Conservation (phyloP, 257 asterid genomes). For the Solanum dulcamara region DNA sequence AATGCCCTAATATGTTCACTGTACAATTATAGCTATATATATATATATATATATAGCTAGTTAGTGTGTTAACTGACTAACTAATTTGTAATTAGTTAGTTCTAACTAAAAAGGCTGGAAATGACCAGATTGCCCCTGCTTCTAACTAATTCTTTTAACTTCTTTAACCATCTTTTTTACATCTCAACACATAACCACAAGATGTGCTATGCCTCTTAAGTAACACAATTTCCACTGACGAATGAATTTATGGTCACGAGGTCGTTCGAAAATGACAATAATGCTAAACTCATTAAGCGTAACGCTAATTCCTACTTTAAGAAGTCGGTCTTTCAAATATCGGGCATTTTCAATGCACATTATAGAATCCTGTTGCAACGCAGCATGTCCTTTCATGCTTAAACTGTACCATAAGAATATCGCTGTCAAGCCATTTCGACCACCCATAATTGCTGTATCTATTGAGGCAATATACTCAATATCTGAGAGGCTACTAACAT, state of each 20-base stretch:
- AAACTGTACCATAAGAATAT: background rate
- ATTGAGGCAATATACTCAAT: background rate
- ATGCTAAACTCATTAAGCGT: conserved; percentile 9
- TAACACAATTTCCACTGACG: conserved; percentile 6
- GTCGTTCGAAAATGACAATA: conserved; percentile 2
- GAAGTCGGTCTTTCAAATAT: background rate
- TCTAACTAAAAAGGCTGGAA: too few species aligned
- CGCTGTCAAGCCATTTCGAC: background rate
- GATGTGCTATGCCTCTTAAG: background rate
- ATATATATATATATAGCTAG: too few species aligned
- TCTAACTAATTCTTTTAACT: too few species aligned
- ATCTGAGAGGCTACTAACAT: background rate
- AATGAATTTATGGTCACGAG: background rate
- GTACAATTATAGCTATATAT: too few species aligned
- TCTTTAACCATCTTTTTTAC: too few species aligned
- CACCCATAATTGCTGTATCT: background rate
- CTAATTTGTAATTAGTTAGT: too few species aligned
- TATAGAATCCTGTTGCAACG: background rate
- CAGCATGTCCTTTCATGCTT: background rate
- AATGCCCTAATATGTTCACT: too few species aligned
- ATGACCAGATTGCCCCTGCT: too few species aligned
- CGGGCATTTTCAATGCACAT: background rate
- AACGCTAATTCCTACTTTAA: background rate
- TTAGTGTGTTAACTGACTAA: too few species aligned
- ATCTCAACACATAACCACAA: background rate